phyloP scores from a whole-genome alignment of 352 stramenopile species.

The Globisporangium viniferum region DNA sequence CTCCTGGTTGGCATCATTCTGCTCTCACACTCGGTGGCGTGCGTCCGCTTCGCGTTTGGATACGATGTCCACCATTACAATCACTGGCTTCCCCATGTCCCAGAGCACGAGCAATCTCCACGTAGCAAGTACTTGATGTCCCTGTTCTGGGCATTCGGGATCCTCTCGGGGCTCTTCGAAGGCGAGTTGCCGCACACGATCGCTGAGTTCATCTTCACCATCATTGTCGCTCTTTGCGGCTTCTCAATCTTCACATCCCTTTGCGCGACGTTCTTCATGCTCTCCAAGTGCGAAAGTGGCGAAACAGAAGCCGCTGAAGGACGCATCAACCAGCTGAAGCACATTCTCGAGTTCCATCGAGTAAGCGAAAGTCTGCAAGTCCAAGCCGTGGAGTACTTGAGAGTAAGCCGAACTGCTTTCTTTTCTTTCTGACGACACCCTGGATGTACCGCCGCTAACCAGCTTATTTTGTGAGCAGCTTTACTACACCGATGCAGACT shows the following conservation, averaged over 20 bases:
- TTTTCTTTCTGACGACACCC: background rate
- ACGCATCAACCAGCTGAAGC: slow-evolving; percentile 69
- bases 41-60: slow-evolving; percentile 55
- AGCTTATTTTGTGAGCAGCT: slow-evolving; percentile 26
- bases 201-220: slow-evolving; percentile 62
- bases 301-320: slow-evolving; percentile 54
- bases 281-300: slow-evolving; percentile 76
- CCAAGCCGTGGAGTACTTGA: slow-evolving; percentile 66
- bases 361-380: slow-evolving; percentile 53
- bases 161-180: slow-evolving; percentile 69
- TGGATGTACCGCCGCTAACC: background rate
- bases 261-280: slow-evolving; percentile 74
- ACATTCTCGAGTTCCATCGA: slow-evolving; percentile 64
- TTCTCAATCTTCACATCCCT: slow-evolving; percentile 72
- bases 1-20: slow-evolving; percentile 48
- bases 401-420: slow-evolving; percentile 19
- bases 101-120: slow-evolving; percentile 24
- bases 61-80: slow-evolving; percentile 45
- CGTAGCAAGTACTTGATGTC: slow-evolving; percentile 43
- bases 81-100: slow-evolving; percentile 42
- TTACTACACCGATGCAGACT: slow-evolving; percentile 66
- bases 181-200: slow-evolving; percentile 49
- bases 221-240: slow-evolving; percentile 54
- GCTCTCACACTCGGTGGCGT: slow-evolving; percentile 57
- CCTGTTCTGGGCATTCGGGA: slow-evolving; percentile 64